phyloP scores from a whole-genome alignment of 768 basidiomycete species.

The Mycena filopes region DNA sequence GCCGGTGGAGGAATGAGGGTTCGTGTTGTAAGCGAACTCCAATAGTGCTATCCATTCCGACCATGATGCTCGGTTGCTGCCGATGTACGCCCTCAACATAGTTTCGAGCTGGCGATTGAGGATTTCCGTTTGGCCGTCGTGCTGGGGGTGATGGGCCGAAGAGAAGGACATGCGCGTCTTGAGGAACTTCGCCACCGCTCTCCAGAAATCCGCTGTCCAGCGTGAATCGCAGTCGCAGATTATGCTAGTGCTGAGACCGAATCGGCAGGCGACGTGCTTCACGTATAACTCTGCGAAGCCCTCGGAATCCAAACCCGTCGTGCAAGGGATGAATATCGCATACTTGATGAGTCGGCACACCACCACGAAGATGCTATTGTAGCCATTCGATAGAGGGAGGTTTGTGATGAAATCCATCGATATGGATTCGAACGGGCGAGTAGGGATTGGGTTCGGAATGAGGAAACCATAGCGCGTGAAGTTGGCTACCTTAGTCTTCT shows the following conservation, averaged over 20 bases:
- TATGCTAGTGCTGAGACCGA: slow-evolving; percentile 3
- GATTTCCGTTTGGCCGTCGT: slow-evolving; percentile 45
- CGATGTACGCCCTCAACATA: slow-evolving; percentile 33
- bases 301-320: not conserved
- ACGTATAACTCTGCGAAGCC: slow-evolving; percentile 9
- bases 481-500: not conserved
- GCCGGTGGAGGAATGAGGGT: slow-evolving; percentile 23
- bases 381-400: slow-evolving; percentile 34
- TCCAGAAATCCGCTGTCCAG: slow-evolving; percentile 22
- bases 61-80: slow-evolving; percentile 35
- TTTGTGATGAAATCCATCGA: slow-evolving; percentile 41
- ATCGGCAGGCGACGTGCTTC: not conserved
- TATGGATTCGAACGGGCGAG: slow-evolving; percentile 34
- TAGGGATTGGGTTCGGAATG: slow-evolving; percentile 37
- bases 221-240: slow-evolving; percentile 19
- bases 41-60: slow-evolving; percentile 33
- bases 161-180: slow-evolving; percentile 2
- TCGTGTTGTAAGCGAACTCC: slow-evolving; percentile 40
- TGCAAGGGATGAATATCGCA: slow-evolving; percentile 19
- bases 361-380: slow-evolving; percentile 11
- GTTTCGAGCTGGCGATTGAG: slow-evolving; percentile 43
- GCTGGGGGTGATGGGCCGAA: slow-evolving; percentile 39
- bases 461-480: slow-evolving; percentile 26
- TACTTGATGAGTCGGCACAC: slow-evolving; percentile 11
- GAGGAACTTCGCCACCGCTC: not conserved